These are phyloP conservation scores for Termitomyces sp. DNA, from an alignment of 768 basidiomycete species.

Conservation along the genomic window DNA sequence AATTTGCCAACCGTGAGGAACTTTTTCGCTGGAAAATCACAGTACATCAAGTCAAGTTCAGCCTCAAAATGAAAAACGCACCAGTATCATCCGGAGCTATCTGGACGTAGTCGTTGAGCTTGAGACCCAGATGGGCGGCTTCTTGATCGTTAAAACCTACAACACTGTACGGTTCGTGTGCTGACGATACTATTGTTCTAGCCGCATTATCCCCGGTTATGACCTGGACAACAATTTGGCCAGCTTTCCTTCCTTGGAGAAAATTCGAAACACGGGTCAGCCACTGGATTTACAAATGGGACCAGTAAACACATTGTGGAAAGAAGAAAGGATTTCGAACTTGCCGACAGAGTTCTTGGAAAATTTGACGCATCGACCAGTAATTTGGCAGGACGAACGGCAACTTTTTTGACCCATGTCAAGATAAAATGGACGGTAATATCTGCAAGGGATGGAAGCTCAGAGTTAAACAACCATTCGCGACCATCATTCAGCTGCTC, in stretches of 20 bases:
- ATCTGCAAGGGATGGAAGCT: constrained; percentile 45
- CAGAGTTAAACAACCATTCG: constrained; percentile 54
- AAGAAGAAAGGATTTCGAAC: constrained; percentile 3
- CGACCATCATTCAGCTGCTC: constrained; percentile 45
- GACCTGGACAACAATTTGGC: constrained; percentile 16
- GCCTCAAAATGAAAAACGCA: constrained; percentile 7
- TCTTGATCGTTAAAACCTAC: constrained; percentile 43
- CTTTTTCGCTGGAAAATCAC: constrained; percentile 23
- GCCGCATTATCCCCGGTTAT: constrained; percentile 40
- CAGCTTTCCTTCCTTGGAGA: constrained; percentile 23
- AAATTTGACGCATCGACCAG: constrained; percentile 32
- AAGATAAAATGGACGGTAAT: constrained; percentile 44
- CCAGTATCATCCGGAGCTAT: constrained; percentile 46
- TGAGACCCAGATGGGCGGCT: constrained; percentile 35
- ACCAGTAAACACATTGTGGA: not conserved
- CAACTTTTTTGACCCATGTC: constrained; percentile 30
- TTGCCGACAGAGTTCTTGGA: constrained; percentile 36
- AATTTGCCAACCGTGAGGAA: constrained; percentile 45
- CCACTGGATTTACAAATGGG: constrained; percentile 33
- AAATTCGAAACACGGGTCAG: constrained; percentile 31
- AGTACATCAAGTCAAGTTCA: not conserved
- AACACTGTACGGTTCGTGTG: constrained; percentile 28
- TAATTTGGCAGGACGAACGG: constrained; percentile 25
- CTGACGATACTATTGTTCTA: constrained; percentile 29
- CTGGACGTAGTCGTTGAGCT: constrained; percentile 29